These are phyloP conservation scores for Ammopiptanthus mongolicus DNA, from an alignment of 306 rosid genomes.

Conservation along the genomic window DNA sequence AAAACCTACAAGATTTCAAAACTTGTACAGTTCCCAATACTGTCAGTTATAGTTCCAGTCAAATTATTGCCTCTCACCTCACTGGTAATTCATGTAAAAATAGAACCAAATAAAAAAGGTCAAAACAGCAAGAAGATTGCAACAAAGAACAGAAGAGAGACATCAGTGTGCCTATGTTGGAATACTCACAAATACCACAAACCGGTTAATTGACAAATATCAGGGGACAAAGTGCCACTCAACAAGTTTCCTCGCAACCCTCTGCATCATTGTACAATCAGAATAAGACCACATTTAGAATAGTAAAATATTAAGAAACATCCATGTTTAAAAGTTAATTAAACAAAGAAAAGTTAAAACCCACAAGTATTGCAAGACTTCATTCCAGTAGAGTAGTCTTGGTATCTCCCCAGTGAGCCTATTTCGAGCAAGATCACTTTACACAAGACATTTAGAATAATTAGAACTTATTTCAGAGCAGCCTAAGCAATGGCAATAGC, in stretches of 20 bases:
- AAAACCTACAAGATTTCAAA: slow-evolving; percentile 72
- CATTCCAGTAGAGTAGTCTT: slow-evolving; percentile 86
- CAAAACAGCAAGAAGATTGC: background rate
- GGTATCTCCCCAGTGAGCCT: slow-evolving; percentile 82
- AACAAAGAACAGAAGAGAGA: background rate
- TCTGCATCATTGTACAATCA: slow-evolving; percentile 23
- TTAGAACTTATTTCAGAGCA: background rate
- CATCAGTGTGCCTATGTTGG: background rate
- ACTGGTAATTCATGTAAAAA: slow-evolving; percentile 27
- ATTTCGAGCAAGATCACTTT: slow-evolving; percentile 83
- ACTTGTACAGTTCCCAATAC: slow-evolving; percentile 89
- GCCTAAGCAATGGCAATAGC: background rate
- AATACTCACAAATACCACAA: slow-evolving; percentile 91
- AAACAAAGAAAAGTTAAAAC: background rate
- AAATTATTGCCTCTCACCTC: slow-evolving; percentile 83
- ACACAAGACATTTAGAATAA: background rate
- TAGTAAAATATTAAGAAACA: background rate
- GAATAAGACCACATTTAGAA: background rate
- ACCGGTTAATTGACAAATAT: too few species aligned
- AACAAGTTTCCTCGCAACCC: slow-evolving; percentile 72
- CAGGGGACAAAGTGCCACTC: slow-evolving; percentile 66
- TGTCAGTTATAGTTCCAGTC: slow-evolving; percentile 74
- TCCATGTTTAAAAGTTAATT: background rate
- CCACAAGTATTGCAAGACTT: slow-evolving; percentile 86
- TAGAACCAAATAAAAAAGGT: background rate